Conservation (phyloP, 805 yeast genomes). For the Starmerella geochares region DNA sequence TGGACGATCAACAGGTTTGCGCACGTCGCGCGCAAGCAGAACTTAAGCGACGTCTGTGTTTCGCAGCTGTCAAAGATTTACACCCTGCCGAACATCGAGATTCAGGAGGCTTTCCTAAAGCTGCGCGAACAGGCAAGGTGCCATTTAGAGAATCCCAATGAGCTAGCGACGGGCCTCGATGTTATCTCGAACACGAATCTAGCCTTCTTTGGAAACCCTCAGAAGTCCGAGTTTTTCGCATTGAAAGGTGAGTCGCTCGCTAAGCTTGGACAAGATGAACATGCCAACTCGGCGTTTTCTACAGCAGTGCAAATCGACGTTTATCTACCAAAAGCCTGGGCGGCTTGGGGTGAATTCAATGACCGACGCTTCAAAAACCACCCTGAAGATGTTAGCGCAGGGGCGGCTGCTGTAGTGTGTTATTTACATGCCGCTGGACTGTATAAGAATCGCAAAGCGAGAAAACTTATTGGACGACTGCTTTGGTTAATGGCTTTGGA, state of each 20-base stretch:
- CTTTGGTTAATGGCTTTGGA: constrained; percentile 90
- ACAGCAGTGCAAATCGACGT: constrained; percentile 94
- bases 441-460: constrained; percentile 83
- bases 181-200: constrained; percentile 92
- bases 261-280: constrained; percentile 78
- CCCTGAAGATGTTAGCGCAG: constrained; percentile 69
- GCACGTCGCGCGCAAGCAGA: constrained; percentile 94
- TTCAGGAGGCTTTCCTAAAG: constrained; percentile 93
- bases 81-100: constrained; percentile 92
- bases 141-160: constrained; percentile 84
- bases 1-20: constrained; percentile 98
- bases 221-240: constrained; percentile 95
- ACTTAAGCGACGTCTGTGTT: constrained; percentile 93
- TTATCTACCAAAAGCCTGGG: constrained; percentile 96
- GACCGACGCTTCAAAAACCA: constrained; percentile 78
- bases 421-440: constrained; percentile 95
- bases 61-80: constrained; percentile 86
- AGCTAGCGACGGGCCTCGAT: constrained; percentile 87
- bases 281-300: constrained; percentile 95
- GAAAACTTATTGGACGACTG: constrained; percentile 78
- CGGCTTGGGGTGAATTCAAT: constrained; percentile 97
- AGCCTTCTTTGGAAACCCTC: constrained; percentile 93
- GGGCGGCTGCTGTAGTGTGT: constrained; percentile 90
- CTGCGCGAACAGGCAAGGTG: constrained; percentile 96
- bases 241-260: constrained; percentile 96